Base-by-base conservation (phyloP, 495 filamentous ascomycete genomes). In the Hypoxylon subgilvum region DNA sequence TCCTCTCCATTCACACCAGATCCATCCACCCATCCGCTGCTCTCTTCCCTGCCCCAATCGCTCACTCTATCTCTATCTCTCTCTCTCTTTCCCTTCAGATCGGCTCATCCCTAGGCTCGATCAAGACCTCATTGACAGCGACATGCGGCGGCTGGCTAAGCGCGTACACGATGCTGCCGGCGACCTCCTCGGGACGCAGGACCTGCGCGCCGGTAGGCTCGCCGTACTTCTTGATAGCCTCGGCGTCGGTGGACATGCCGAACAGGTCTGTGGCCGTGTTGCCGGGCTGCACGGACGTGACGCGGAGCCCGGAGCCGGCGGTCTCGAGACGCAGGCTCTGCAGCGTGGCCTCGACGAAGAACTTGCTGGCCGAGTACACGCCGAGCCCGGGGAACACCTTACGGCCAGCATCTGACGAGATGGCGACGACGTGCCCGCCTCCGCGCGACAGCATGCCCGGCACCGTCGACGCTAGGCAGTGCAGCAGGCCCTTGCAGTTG, bases 311-410 rank as follows among this genome's bases (percentile, higher is more conserved):
- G 3, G 76, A 75, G 1, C 86, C 85, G 0, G 83, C 86, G 0
- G 84, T 88, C 76, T 89, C 86, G 12, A 88, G 69, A 36, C 85
- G 83, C 38, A 89, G 68, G 22, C 77, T 76, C 70, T 89, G 85
- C 7, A 89, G 74, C 3, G 85, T 85, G 0, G 85, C 86, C 66
- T 89, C 85, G 34, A 88, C 85, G 71, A 89, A 89, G 79, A 89
- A 88, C 65, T 89, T 89, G 65, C 78, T 82, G 19, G 84, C 86
- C 6, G 81, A 84, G 75, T 89, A 89, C n/a, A 89, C 85, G 48
- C 86, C 86, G 25, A 88, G 73, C 4, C 86, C 86, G 0, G 86
- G 85, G 76, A 89, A 88, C 49, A 88, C 85, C 68, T 88, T 88
- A 22, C 86, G 78, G 1, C 84, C 85, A 1, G 86, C 85, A 46